Conservation (phyloP, 257 asterid species). For the Solanum verrucosum region DNA sequence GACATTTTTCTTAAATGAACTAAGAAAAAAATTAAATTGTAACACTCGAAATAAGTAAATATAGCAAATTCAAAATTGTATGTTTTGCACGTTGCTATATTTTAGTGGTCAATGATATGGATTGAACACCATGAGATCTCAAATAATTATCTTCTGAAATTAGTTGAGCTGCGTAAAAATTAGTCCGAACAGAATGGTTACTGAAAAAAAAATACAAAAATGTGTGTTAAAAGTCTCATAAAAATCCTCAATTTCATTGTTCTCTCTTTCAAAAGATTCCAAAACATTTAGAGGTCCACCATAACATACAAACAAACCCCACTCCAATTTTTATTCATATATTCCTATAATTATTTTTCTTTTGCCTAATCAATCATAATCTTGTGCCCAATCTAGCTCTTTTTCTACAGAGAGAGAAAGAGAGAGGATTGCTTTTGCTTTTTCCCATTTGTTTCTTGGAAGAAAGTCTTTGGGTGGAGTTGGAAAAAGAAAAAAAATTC, state of each 20-base stretch:
- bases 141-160: neutral
- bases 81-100: neutral
- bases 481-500: neutral
- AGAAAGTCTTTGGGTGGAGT: neutral
- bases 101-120: neutral
- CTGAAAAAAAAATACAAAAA: neutral
- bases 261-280: conserved; percentile 8
- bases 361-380: conserved; percentile 2
- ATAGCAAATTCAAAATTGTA: neutral
- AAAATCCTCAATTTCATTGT: neutral
- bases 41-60: neutral
- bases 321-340: conserved; percentile 4
- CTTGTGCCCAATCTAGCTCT: neutral
- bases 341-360: neutral
- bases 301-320: conserved; percentile 8
- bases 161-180: accelerated
- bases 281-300: conserved; percentile 18
- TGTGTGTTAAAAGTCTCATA: neutral
- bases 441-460: conserved; percentile 7
- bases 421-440: conserved; percentile 2
- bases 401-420: neutral
- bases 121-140: neutral
- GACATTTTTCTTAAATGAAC: neutral
- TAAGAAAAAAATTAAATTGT: neutral
- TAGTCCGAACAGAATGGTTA: neutral